phyloP scores from a whole-genome alignment of 2,329 filamentous ascomycete species.

The Fusarium continuum region DNA sequence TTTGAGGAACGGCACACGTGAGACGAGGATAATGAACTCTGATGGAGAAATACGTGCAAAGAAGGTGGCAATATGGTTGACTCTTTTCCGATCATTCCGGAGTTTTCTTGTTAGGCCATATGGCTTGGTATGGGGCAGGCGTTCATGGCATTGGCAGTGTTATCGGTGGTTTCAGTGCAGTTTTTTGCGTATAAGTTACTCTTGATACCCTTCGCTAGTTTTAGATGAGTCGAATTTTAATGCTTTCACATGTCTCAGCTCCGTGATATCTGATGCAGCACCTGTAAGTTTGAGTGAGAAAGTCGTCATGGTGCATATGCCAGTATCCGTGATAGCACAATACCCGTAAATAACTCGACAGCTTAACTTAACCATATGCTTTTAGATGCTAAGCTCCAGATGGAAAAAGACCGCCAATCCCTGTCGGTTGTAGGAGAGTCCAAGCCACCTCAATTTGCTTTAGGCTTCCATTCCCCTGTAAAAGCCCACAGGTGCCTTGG shows the following conservation, averaged over 20 bases:
- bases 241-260: neutral
- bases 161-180: slow-evolving; percentile 9
- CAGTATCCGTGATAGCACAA: slow-evolving; percentile 11
- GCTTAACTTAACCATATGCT: neutral
- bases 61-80: slow-evolving; percentile 10
- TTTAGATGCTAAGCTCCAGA: neutral
- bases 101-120: slow-evolving; percentile 22
- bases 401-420: slow-evolving; percentile 25
- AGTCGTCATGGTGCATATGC: slow-evolving; percentile 11
- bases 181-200: slow-evolving; percentile 33
- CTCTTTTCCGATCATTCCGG: slow-evolving; percentile 21
- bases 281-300: neutral
- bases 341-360: slow-evolving; percentile 7
- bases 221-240: slow-evolving; percentile 24
- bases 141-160: slow-evolving; percentile 9
- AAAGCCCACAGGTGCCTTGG: slow-evolving; percentile 13
- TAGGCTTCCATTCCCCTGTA: slow-evolving; percentile 18
- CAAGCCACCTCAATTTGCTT: slow-evolving; percentile 39
- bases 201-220: slow-evolving; percentile 40
- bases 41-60: slow-evolving; percentile 14
- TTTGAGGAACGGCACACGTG: slow-evolving; percentile 36
- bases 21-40: slow-evolving; percentile 33
- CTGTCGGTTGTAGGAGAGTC: slow-evolving; percentile 19
- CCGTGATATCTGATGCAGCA: neutral
- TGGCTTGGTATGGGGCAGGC: slow-evolving; percentile 15